Percentiles rank a stretch among this genome's conserved stretches.
These are phyloP conservation scores for Tilletiopsis washingtonensis DNA, from an alignment of 1,284 basidiomycete genomes.

Conservation along the genomic window DNA sequence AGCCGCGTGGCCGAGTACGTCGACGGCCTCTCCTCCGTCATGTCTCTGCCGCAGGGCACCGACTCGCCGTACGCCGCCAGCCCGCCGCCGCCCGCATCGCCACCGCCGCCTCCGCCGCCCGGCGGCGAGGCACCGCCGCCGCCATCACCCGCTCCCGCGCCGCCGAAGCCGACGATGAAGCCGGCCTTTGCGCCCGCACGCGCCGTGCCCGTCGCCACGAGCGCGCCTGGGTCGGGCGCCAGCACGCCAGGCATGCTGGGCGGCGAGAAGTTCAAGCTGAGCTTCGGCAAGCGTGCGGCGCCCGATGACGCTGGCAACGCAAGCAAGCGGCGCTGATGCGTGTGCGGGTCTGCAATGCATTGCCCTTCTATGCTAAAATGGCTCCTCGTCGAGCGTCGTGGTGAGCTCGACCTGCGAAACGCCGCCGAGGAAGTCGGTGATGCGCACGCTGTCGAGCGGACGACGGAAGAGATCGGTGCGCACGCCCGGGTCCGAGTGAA, in stretches of 20 bases:
- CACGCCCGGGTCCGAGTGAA: slow-evolving; percentile 78
- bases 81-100: too few relatives aligned
- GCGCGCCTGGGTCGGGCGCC: not conserved
- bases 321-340: too few relatives aligned
- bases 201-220: not conserved
- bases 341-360: too few relatives aligned
- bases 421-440: slow-evolving; percentile 94
- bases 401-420: slow-evolving; percentile 69
- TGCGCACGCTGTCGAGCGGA: slow-evolving; percentile 61
- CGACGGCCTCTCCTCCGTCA: not conserved
- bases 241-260: too few relatives aligned
- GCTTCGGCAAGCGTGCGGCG: too few relatives aligned
- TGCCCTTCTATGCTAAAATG: too few relatives aligned
- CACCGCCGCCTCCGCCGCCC: too few relatives aligned
- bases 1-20: not conserved
- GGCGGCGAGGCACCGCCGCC: not conserved
- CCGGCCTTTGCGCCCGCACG: slow-evolving; percentile 9
- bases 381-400: too few relatives aligned
- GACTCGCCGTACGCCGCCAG: not conserved
- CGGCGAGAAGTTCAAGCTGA: too few relatives aligned
- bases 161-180: slow-evolving; percentile 4
- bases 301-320: too few relatives aligned
- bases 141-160: not conserved
- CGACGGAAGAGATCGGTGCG: slow-evolving; percentile 72
- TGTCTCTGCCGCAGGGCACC: not conserved